phyloP scores from a whole-genome alignment of 2,329 filamentous ascomycete genomes.

The Coniella vitis region DNA sequence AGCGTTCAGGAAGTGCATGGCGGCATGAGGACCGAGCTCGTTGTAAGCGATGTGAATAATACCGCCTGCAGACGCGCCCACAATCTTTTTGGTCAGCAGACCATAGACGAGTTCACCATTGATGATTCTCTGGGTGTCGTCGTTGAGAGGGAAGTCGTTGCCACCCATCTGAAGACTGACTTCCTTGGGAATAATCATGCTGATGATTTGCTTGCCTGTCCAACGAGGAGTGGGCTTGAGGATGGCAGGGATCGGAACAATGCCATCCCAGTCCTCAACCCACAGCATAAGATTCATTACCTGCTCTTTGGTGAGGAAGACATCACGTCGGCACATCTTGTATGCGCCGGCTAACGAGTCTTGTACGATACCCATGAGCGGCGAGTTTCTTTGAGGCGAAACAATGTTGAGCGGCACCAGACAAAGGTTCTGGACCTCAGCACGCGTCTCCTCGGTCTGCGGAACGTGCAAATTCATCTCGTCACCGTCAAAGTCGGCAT shows the following conservation, averaged over 20 bases:
- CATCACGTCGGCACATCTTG: slow-evolving; percentile 90
- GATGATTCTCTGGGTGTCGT: slow-evolving; percentile 76
- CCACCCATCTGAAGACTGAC: slow-evolving; percentile 69
- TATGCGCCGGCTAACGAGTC: slow-evolving; percentile 94
- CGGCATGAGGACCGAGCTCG: slow-evolving; percentile 76
- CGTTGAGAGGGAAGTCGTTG: slow-evolving; percentile 59
- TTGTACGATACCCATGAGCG: slow-evolving; percentile 98
- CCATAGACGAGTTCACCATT: slow-evolving; percentile 87
- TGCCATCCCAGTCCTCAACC: slow-evolving; percentile 96
- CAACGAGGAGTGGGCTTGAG: slow-evolving; percentile 85
- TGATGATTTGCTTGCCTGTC: slow-evolving; percentile 97
- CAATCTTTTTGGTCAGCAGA: slow-evolving; percentile 84
- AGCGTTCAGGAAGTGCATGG: slow-evolving; percentile 94
- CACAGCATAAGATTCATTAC: slow-evolving; percentile 97
- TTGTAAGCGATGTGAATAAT: slow-evolving; percentile 96
- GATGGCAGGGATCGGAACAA: slow-evolving; percentile 90
- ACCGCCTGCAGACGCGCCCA: slow-evolving; percentile 84
- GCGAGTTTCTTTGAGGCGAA: slow-evolving; percentile 92
- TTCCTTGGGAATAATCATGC: slow-evolving; percentile 80
- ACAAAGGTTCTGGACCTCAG: slow-evolving; percentile 89
- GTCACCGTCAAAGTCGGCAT: slow-evolving; percentile 99
- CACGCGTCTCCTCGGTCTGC: slow-evolving; percentile 92
- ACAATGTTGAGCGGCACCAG: slow-evolving; percentile 99
- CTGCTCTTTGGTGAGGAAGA: slow-evolving; percentile 81
- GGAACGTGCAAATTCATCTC: slow-evolving; percentile 99